A percentile compares a stretch with the other conserved stretches of the same genome.
Evolutionary conservation across 495 filamentous ascomycete species (phyloP).

Genomic region (Usnea hakonensis): DNA sequence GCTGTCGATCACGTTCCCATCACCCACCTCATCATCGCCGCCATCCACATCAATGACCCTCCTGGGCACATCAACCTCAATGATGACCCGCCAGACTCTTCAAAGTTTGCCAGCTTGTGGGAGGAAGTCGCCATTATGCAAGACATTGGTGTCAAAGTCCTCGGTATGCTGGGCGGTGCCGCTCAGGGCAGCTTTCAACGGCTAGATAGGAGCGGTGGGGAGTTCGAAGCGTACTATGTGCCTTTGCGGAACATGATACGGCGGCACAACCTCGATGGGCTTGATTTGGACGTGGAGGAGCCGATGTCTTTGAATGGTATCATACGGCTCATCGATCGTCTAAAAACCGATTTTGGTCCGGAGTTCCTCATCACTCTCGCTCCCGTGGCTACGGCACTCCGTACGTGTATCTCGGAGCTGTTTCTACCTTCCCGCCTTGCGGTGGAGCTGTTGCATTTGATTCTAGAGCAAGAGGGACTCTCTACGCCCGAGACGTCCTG

Average conservation of each 20-base stretch:
- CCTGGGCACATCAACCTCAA: constrained; percentile 58
- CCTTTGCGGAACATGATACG: constrained; percentile 54
- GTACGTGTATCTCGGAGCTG: too few species aligned
- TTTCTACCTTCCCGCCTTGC: too few species aligned
- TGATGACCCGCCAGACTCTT: constrained; percentile 55
- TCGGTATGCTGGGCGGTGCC: constrained; percentile 80
- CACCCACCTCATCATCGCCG: constrained; percentile 72
- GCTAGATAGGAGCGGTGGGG: constrained; percentile 48
- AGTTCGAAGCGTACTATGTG: constrained; percentile 61
- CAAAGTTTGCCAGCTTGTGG: constrained; percentile 56
- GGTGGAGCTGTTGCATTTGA: too few species aligned
- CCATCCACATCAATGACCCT: constrained; percentile 67
- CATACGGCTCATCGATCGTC: constrained; percentile 59
- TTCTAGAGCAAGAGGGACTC: too few species aligned
- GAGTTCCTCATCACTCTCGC: constrained; percentile 69
- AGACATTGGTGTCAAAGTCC: constrained; percentile 56
- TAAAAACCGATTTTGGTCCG: constrained; percentile 63
- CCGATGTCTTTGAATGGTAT: constrained; percentile 62
- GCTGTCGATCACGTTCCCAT: constrained; percentile 28
- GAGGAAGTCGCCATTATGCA: constrained; percentile 60
- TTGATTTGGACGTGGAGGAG: constrained; percentile 84
- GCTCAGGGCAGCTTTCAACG: constrained; percentile 61
- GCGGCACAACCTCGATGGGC: constrained; percentile 52
- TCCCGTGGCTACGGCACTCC: constrained; percentile 67
- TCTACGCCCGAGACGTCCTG: too few species aligned